A percentile compares a stretch with the other conserved stretches of the same genome.
Conservation (phyloP, 257 asterid genomes). For the Solanum medicagineum region DNA sequence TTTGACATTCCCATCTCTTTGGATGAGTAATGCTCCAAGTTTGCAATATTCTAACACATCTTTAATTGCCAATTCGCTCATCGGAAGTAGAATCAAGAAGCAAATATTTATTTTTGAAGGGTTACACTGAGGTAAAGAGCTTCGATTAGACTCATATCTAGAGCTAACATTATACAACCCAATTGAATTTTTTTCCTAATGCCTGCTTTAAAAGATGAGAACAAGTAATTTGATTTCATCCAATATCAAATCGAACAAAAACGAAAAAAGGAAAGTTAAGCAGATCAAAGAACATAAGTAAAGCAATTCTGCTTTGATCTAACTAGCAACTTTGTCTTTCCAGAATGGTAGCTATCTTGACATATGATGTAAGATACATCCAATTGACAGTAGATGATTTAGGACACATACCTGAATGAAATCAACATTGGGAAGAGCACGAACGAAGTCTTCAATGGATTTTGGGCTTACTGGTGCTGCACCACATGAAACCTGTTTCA, state of each 20-base stretch:
- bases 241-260: background rate
- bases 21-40: background rate
- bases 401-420: slow-evolving; percentile 52
- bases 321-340: background rate
- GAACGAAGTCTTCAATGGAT: slow-evolving; percentile 37
- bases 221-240: background rate
- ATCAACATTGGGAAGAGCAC: slow-evolving; percentile 55
- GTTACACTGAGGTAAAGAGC: background rate
- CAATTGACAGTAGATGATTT: background rate
- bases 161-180: background rate
- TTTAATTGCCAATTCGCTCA: background rate
- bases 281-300: background rate
- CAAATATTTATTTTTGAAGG: background rate
- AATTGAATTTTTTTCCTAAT: background rate
- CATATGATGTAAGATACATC: background rate
- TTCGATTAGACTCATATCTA: background rate
- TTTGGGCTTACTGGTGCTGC: slow-evolving; percentile 54
- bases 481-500: slow-evolving; percentile 74
- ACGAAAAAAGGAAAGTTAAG: background rate
- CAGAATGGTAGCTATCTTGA: background rate
- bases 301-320: background rate
- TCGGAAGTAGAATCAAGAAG: background rate
- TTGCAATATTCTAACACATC: background rate
- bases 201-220: background rate
- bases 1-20: background rate